Conservation (phyloP, 78 protist genomes). For the Protostelium mycophagum region DNA sequence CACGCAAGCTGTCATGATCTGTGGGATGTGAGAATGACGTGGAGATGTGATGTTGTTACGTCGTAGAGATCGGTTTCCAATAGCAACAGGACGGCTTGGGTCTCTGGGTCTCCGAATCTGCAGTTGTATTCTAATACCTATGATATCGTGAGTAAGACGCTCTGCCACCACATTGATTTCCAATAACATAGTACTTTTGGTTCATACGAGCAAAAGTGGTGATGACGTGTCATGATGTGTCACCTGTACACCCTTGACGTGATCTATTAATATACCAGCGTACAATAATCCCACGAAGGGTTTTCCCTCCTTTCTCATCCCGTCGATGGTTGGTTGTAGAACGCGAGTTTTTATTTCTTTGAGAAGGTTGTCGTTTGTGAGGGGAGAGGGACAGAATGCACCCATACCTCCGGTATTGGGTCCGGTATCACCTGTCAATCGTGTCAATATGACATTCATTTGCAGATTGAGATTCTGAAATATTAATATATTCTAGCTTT, state of each 20-base stretch:
- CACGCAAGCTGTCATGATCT: slow-evolving; percentile 35
- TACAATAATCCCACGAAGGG: slow-evolving; percentile 80
- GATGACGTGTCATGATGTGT: no score
- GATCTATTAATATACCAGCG: slow-evolving; percentile 73
- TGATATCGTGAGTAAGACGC: no score
- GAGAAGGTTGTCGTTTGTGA: slow-evolving; percentile 23
- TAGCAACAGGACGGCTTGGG: slow-evolving; percentile 74
- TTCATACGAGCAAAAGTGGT: no score
- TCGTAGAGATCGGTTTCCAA: slow-evolving; percentile 45
- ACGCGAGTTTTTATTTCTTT: slow-evolving; percentile 10
- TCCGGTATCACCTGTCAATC: slow-evolving; percentile 45
- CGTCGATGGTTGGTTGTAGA: slow-evolving; percentile 74
- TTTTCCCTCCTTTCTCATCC: slow-evolving; percentile 71
- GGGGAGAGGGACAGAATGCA: slow-evolving; percentile 85
- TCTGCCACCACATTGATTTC: no score
- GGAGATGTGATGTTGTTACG: neutral
- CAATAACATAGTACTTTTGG: no score
- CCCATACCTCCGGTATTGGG: slow-evolving; percentile 88
- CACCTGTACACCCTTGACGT: slow-evolving; percentile 26
- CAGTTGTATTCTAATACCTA: slow-evolving; percentile 81
- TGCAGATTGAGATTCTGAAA: neutral
- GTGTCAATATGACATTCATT: neutral
- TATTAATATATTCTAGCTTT: no score
- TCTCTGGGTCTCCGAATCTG: slow-evolving; percentile 91
- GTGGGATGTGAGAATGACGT: neutral